phyloP scores from a whole-genome alignment of 164 flowering plant genomes.

The Houttuynia cordata region DNA sequence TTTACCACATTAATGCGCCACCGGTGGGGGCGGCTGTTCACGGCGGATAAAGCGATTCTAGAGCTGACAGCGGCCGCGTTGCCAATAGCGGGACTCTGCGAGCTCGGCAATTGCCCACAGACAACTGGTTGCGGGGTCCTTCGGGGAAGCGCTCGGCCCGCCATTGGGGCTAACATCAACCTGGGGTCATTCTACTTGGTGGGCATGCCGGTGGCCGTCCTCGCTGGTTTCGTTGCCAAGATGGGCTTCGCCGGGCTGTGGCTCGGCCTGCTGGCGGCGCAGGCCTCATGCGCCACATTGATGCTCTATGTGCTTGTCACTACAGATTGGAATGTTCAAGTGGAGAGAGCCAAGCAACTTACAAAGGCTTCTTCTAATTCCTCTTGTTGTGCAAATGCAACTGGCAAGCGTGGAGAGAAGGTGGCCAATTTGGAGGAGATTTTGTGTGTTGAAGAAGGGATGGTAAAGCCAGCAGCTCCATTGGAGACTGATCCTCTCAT shows the following conservation, averaged over 20 bases:
- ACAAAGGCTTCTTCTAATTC: slow-evolving; percentile 19
- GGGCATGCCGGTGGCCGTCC: slow-evolving; percentile 88
- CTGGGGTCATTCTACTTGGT: slow-evolving; percentile 83
- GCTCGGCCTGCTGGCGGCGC: slow-evolving; percentile 90
- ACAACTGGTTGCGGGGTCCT: slow-evolving; percentile 92
- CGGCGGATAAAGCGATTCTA: slow-evolving; percentile 47
- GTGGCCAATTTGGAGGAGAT: slow-evolving; percentile 15
- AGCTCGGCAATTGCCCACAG: slow-evolving; percentile 97
- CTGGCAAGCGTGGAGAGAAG: neutral
- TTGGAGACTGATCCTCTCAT: slow-evolving; percentile 54
- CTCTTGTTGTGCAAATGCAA: neutral
- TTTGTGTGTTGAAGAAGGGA: slow-evolving; percentile 15
- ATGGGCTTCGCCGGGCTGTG: slow-evolving; percentile 83
- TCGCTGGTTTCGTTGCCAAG: slow-evolving; percentile 52
- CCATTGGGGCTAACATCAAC: slow-evolving; percentile 79
- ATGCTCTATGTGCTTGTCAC: slow-evolving; percentile 55
- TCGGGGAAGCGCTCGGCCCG: slow-evolving; percentile 83
- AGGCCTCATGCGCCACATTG: slow-evolving; percentile 61
- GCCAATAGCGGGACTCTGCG: slow-evolving; percentile 86
- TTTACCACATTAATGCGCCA: slow-evolving; percentile 69
- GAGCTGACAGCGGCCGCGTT: slow-evolving; percentile 60
- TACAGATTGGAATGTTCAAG: slow-evolving; percentile 76
- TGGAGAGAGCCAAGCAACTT: slow-evolving; percentile 50
- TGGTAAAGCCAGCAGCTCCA: slow-evolving; percentile 29
- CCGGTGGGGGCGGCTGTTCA: slow-evolving; percentile 77